Base-by-base conservation (phyloP, 257 asterid genomes). In the Petunia axillaris region DNA sequence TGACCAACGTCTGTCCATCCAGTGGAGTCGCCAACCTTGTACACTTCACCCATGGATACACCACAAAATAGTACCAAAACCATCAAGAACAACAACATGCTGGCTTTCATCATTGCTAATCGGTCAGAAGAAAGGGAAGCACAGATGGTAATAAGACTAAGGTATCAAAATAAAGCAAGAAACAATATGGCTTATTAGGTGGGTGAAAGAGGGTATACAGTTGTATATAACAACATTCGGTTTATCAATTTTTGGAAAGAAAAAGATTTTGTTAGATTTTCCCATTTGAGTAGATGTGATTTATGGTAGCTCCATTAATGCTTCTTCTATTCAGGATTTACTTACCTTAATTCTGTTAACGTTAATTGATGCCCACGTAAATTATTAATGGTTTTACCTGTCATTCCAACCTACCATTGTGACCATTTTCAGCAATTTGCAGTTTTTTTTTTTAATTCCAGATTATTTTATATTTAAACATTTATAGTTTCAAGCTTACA, bases 21-120 rank as follows among this genome's bases (percentile, higher is more conserved):
- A 35, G 81, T 55, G 1, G 83, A 75, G 0, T 65, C 96, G 13
- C 94, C 94, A 60, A 90, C 92, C 63, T 40, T 84, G 75, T 91
- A 87, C 2, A 87, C 84, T 1, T 35, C 62, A 58, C 64, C 85
- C 1, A 77, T 46, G 1, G 85, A 80, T 39, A 25, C 3, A 0
- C 25, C 71, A 75, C 59, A 65, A 10, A 62, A 50, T 36, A 38
- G 50, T 8, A 80, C 38, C 76, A 64, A 4, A 8, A 53, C 3
- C 43, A 80, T 48, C 1, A 82, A 48, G 58, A 44, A 6, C 2
- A 82, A 11, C 2, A 81, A 3, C 7, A n/a, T 53, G 25, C 25
- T 25, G 7, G 43, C 2, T 16, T 43, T 60, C 55, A 2, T 25
- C 87, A 86, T 83, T 4, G 40, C 5, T 64, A 36, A 74, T 36